A percentile compares a stretch with the other conserved stretches of the same genome.
These are phyloP conservation scores for Yamadazyma takamatsuzukensis DNA, from an alignment of 805 yeast species.

Conservation along the genomic window DNA sequence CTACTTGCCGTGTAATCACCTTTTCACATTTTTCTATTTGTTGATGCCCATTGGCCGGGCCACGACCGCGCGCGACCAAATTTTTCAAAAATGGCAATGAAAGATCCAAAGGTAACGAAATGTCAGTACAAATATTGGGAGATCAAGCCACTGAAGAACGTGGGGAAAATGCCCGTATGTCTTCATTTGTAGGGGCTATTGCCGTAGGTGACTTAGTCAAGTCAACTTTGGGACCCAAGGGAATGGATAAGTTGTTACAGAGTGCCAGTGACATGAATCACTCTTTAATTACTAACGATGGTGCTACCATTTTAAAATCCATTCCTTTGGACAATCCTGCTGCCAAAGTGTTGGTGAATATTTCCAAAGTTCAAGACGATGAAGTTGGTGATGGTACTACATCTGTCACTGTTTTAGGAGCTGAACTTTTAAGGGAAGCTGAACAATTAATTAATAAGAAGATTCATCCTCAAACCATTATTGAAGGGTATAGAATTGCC, in stretches of 20 bases:
- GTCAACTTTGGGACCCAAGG: slow-evolving; percentile 94
- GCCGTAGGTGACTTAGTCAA: slow-evolving; percentile 98
- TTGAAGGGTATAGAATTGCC: slow-evolving; percentile 92
- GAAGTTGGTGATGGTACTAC: slow-evolving; percentile 99
- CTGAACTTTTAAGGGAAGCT: slow-evolving; percentile 91
- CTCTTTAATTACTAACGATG: slow-evolving; percentile 91
- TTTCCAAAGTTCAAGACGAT: slow-evolving; percentile 94
- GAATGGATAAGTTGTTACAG: slow-evolving; percentile 94
- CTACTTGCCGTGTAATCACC: no score
- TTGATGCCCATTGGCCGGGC: no score
- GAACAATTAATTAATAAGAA: slow-evolving; percentile 87
- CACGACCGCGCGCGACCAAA: no score
- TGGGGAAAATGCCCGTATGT: slow-evolving; percentile 96
- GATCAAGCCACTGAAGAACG: slow-evolving; percentile 97
- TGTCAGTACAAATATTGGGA: slow-evolving; percentile 91
- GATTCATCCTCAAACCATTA: slow-evolving; percentile 96
- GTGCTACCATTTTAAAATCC: slow-evolving; percentile 92
- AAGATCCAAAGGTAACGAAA: no score
- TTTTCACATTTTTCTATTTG: no score
- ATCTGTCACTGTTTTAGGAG: slow-evolving; percentile 85
- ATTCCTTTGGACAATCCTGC: slow-evolving; percentile 97
- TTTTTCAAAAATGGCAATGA: no score
- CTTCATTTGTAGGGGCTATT: slow-evolving; percentile 97
- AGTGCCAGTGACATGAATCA: slow-evolving; percentile 71
- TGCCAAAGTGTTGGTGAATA: slow-evolving; percentile 91